A percentile compares a stretch with the other conserved stretches of the same genome.
These are phyloP conservation scores for Cymbopogon flexuosus DNA, from an alignment of 202 grass and related monocot species.

Conservation along the genomic window DNA sequence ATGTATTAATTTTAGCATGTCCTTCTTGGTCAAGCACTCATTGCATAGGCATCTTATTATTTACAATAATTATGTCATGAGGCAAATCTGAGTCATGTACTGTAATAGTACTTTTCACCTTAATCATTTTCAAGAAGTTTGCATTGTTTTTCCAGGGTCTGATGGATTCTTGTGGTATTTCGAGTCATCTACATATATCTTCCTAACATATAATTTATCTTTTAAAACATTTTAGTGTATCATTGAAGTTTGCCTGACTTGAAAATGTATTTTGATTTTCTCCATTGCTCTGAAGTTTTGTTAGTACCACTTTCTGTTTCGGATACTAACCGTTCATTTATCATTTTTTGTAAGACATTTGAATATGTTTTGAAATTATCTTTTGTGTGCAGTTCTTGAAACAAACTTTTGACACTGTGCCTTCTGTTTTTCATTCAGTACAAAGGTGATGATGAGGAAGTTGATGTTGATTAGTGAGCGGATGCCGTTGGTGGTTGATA, in stretches of 20 bases:
- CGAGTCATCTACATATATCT: not conserved
- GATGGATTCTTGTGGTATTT: not conserved
- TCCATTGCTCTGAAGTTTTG: not conserved
- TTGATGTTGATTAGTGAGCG: slow-evolving; percentile 36
- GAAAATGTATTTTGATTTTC: not conserved
- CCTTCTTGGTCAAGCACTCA: not conserved
- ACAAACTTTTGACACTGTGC: not conserved
- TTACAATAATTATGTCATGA: not conserved
- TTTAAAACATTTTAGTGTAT: not conserved
- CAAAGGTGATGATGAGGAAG: slow-evolving; percentile 46
- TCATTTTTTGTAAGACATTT: not conserved
- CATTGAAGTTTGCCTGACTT: not conserved
- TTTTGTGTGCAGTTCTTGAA: not conserved
- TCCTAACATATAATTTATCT: not conserved
- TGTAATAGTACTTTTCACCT: not conserved
- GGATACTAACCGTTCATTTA: not conserved
- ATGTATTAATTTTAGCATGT: not conserved
- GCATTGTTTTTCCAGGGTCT: not conserved
- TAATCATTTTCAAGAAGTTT: not conserved
- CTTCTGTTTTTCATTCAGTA: slow-evolving; percentile 36
- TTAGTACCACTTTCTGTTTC: not conserved
- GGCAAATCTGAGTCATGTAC: not conserved
- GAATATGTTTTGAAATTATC: not conserved
- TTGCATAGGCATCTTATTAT: not conserved
- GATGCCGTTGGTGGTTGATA: slow-evolving; percentile 14